A percentile compares a stretch with the other conserved stretches of the same genome.
These are phyloP conservation scores for Apiospora aurea DNA, from an alignment of 2,329 filamentous ascomycete species.

Conservation along the genomic window DNA sequence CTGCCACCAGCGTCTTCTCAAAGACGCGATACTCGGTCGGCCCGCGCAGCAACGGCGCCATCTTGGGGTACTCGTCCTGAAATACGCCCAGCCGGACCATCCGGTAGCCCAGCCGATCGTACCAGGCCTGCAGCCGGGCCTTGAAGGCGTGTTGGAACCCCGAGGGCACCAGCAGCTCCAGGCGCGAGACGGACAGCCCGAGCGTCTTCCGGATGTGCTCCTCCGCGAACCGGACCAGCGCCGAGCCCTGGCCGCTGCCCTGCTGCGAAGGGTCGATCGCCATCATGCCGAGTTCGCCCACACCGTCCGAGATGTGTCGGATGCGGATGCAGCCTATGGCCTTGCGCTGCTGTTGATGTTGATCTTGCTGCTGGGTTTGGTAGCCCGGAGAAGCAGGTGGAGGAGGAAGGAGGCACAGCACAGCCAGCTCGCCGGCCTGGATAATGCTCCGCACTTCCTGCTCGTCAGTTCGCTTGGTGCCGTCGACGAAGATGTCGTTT, in stretches of 20 bases:
- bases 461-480: constrained; percentile 35
- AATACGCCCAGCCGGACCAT: constrained; percentile 33
- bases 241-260: constrained; percentile 38
- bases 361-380: neutral
- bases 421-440: constrained; percentile 34
- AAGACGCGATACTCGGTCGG: constrained; percentile 36
- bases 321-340: constrained; percentile 39
- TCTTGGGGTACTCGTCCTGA: constrained; percentile 32
- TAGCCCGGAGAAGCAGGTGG: neutral
- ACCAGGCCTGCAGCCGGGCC: constrained; percentile 39
- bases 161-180: constrained; percentile 39
- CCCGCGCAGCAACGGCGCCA: constrained; percentile 34
- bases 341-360: neutral
- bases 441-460: constrained; percentile 34
- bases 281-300: constrained; percentile 40
- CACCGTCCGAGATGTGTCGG: constrained; percentile 28
- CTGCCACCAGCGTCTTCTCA: constrained; percentile 35
- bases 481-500: constrained; percentile 51
- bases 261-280: constrained; percentile 35
- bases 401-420: constrained; percentile 27
- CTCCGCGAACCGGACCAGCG: constrained; percentile 40
- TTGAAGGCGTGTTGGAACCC: constrained; percentile 38
- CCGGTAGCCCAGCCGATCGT: constrained; percentile 37
- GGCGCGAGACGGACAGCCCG: constrained; percentile 29
- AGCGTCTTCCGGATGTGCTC: constrained; percentile 28